Evolutionary conservation across 331 rosid genomes (phyloP), one percentile per base, ranked within the genome.

Genomic region (Erythrophleum ivorense): DNA sequence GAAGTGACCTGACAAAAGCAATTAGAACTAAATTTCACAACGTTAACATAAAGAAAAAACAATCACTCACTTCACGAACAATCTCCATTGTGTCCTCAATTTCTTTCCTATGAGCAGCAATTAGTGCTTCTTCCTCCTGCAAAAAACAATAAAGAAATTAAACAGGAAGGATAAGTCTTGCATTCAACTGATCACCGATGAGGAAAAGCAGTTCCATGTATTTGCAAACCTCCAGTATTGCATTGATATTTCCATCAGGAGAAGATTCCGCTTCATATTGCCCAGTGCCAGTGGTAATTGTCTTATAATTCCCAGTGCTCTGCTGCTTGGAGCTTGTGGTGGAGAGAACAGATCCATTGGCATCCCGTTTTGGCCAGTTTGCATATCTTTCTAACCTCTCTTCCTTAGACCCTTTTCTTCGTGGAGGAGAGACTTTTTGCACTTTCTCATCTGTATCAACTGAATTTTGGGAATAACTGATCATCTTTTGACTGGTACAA

Each of bases 61-160:
- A 73, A 50, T 31, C 18, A 88, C 99, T 92, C 84, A 94, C 99
- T 82, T 95, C 97, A n/a, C 98, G 97, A 80, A 95, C 98, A 81
- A 95, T 93, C 89, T 95, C 98, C 99, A 95, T 95, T 18, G 99
- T 95, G 81, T 96, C 97, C 87, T 93, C 99, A 2, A 96, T 96
- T 89, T 93, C 99, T 84, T 93, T 96, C 78, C 99, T 91, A 76
- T 96, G 99, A 64, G 99, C 98, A 84, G 97, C 91, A 85, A 93
- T 86, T 77, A 93, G 73, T 52, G 98, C 97, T 88, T 96, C 98
- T 80, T 96, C 99, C 86, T 95, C 99, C 99, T 96, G 87, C 49
- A 79, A 48, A 83, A 73, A 19, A 62, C 21, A 62, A 33, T 67
- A 71, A 63, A 78, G 13, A 24, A 76, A 48, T 83, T 73, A 36